phyloP scores from a whole-genome alignment of 2,329 filamentous ascomycete species.

The Penicillium sp. region DNA sequence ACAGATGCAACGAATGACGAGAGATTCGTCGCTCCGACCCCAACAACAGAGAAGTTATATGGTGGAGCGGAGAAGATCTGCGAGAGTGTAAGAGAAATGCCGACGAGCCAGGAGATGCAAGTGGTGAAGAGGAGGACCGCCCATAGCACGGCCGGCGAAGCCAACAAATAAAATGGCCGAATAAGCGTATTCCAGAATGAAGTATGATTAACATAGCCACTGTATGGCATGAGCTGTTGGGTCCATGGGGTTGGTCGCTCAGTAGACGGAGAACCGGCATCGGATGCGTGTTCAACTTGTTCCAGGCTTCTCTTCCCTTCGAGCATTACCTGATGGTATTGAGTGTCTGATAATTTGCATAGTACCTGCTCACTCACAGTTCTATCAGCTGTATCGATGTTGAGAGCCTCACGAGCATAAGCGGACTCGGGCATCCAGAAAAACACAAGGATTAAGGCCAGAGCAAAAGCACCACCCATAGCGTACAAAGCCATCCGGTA shows the following conservation, averaged over 20 bases:
- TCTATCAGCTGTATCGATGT: slow-evolving; percentile 35
- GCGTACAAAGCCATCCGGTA: slow-evolving; percentile 36
- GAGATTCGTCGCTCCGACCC: slow-evolving; percentile 35
- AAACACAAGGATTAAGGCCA: slow-evolving; percentile 39
- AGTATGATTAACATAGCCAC: slow-evolving; percentile 39
- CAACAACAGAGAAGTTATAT: slow-evolving; percentile 37
- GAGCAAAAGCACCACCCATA: slow-evolving; percentile 43
- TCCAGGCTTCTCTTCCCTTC: slow-evolving; percentile 22
- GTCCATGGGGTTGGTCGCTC: slow-evolving; percentile 26
- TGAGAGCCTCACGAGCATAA: slow-evolving; percentile 34
- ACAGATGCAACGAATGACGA: slow-evolving; percentile 36
- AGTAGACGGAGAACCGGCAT: slow-evolving; percentile 1
- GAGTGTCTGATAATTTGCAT: background rate
- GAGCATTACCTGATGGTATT: slow-evolving; percentile 3
- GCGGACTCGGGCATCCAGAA: slow-evolving; percentile 47
- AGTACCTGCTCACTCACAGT: slow-evolving; percentile 13
- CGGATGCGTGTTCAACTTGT: slow-evolving; percentile 22
- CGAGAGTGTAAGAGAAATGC: slow-evolving; percentile 32
- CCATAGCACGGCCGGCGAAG: slow-evolving; percentile 40
- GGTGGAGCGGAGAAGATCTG: slow-evolving; percentile 40
- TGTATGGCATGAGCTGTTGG: slow-evolving; percentile 35
- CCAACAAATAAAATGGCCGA: slow-evolving; percentile 37
- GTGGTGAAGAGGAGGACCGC: slow-evolving; percentile 41
- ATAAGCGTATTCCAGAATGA: slow-evolving; percentile 39
- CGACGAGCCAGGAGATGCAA: slow-evolving; percentile 35